Evolutionary conservation across 345 rosid species (phyloP), one percentile per base, ranked within the genome.

Genomic region (Gossypium thurberi): DNA sequence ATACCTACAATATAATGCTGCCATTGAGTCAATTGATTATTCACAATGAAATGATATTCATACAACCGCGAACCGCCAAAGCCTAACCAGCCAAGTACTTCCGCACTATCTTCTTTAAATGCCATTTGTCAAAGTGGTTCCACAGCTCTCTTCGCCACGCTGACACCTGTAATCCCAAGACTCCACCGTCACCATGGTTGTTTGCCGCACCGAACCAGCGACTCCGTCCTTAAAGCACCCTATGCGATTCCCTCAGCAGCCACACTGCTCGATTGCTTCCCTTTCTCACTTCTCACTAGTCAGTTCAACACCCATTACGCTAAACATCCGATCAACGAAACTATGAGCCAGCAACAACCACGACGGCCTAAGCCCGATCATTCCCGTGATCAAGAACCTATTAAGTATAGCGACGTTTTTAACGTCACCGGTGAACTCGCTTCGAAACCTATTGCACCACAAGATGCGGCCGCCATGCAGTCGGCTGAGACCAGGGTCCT

Each of bases 391-490:
- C 3, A 72, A 53, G 28, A 82, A 17, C 79, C 86, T 15, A 44
- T 82, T 75, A 76, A 65, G 37, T 81, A 80, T 61, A 80, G 77
- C 18, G 82, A 82, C 69, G 73, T 85, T 28, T 84, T 84, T 57
- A 58, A 59, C 59, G 84, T 85, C 68, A 80, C 81, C 17, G 88
- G 84, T 2, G 85, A 81, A 37, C 73, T 86, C 7, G 88, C 86
- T 4, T 14, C 73, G 3, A 74, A 78, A 50, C 66, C 85, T 1
- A 63, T 84, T 10, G 78, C 80, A 5, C 80, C 84, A 0, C 60
- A 50, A 15, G 90, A 84, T 33, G 88, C 84, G 2, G 66, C 80
- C 18, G 58, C 73, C 72, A 73, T 84, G 81, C 81, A 84, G 62
- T 68, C 85, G 3, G 84, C 82, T 0, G 90, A 86, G 76, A 76